Conservation (phyloP, 352 stramenopile genomes). For the Stramenopiles sp. region DNA sequence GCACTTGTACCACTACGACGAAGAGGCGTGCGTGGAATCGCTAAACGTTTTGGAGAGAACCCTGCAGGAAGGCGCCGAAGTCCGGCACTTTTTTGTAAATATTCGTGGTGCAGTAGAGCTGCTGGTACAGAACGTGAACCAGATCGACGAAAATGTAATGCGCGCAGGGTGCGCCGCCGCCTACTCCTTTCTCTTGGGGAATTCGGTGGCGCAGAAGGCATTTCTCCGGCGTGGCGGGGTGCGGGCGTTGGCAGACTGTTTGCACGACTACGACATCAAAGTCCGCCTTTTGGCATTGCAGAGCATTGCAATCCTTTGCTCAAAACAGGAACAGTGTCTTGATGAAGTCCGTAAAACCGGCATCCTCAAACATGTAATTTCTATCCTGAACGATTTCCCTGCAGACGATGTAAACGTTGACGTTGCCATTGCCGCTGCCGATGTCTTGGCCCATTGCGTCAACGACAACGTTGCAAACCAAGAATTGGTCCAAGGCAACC, state of each 20-base stretch:
- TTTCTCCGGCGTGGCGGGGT: neutral
- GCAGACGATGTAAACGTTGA: constrained; percentile 7
- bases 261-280: constrained; percentile 1
- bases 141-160: neutral
- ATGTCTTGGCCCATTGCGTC: neutral
- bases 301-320: neutral
- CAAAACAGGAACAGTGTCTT: neutral
- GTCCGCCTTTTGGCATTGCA: neutral
- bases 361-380: neutral
- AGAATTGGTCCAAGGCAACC: neutral
- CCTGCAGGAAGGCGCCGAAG: neutral
- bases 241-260: neutral
- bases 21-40: neutral
- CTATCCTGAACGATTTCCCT: neutral
- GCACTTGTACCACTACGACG: neutral
- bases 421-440: neutral
- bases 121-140: neutral
- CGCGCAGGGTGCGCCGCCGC: neutral
- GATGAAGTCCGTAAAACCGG: constrained; percentile 5
- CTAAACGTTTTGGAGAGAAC: neutral
- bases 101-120: neutral
- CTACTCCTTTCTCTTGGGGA: neutral
- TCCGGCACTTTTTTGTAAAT: neutral
- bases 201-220: neutral
- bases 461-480: neutral